Conservation (phyloP, 257 asterid genomes). For the Nicotiana tabacum region DNA sequence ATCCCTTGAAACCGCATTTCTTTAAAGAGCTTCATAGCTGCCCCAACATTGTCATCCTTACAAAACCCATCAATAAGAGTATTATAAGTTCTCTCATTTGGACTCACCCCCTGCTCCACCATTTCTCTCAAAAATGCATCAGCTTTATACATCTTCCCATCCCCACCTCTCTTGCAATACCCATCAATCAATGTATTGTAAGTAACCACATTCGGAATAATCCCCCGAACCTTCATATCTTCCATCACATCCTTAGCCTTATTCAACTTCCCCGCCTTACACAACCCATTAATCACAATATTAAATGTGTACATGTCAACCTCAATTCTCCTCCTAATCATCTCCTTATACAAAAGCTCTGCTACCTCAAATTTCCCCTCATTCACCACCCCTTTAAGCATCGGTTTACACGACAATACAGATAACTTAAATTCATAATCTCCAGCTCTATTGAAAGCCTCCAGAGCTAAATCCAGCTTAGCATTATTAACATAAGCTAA, state of each 20-base stretch:
- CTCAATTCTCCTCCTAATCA: constrained; percentile 63
- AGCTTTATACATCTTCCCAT: constrained; percentile 64
- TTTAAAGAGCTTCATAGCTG: constrained; percentile 47
- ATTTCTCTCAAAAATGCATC: constrained; percentile 64
- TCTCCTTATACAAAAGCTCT: constrained; percentile 65
- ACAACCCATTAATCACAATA: constrained; percentile 61
- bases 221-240: constrained; percentile 66
- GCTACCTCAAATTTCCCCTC: constrained; percentile 36
- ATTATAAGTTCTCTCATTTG: constrained; percentile 62
- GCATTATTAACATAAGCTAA: constrained; percentile 42
- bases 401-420: constrained; percentile 46
- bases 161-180: constrained; percentile 69
- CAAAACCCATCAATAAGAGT: constrained; percentile 70
- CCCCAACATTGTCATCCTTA: constrained; percentile 60
- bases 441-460: constrained; percentile 72
- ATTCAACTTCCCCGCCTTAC: constrained; percentile 74
- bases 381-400: constrained; percentile 50
- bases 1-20: constrained; percentile 60
- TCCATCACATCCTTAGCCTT: constrained; percentile 72
- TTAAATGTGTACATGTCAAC: constrained; percentile 50
- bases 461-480: constrained; percentile 50
- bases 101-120: constrained; percentile 48
- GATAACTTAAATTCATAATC: constrained; percentile 70
- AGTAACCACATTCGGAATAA: constrained; percentile 60
- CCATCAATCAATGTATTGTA: constrained; percentile 72